These are phyloP conservation scores for Punctularia strigosozonata DNA, from an alignment of 768 basidiomycete genomes.

Conservation along the genomic window DNA sequence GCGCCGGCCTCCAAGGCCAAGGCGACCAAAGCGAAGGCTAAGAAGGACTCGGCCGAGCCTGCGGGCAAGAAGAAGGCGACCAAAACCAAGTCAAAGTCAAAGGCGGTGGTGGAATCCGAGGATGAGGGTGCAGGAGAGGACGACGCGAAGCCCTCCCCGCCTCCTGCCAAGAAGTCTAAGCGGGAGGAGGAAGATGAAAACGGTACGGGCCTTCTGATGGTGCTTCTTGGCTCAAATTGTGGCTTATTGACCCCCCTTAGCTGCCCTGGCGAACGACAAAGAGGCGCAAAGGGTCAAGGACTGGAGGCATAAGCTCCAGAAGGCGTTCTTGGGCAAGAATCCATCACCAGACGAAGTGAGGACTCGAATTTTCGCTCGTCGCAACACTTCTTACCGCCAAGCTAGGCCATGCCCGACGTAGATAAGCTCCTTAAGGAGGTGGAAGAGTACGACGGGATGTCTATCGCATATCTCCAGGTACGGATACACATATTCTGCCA, in stretches of 20 bases:
- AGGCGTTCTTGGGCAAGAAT: conserved; percentile 68
- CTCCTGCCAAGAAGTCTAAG: conserved; percentile 54
- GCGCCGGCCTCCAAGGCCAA: conserved; percentile 26
- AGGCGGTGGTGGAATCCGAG: conserved; percentile 55
- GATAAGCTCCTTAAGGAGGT: conserved; percentile 67
- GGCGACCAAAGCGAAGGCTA: conserved; percentile 33
- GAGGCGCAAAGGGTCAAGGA: conserved; percentile 72
- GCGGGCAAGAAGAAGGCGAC: conserved; percentile 24
- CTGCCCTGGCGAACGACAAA: conserved; percentile 38
- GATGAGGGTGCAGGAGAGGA: conserved; percentile 47
- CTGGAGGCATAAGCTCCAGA: conserved; percentile 89
- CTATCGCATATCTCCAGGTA: conserved; percentile 60
- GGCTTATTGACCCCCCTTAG: conserved; percentile 12
- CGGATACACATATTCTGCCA: conserved; percentile 13
- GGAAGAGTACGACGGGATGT: conserved; percentile 66
- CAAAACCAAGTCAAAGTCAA: conserved; percentile 41
- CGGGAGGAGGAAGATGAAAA: conserved; percentile 48
- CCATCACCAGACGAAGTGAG: conserved; percentile 51
- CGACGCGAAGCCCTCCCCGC: conserved; percentile 39
- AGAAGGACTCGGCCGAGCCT: conserved; percentile 29
- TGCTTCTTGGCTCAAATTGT: neutral
- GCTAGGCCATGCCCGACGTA: conserved; percentile 68
- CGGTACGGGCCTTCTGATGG: too few relatives aligned
- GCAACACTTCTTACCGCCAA: conserved; percentile 6
- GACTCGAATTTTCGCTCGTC: conserved; percentile 4